Base-by-base conservation (phyloP, 768 basidiomycete genomes). In the Mycena indigotica region DNA sequence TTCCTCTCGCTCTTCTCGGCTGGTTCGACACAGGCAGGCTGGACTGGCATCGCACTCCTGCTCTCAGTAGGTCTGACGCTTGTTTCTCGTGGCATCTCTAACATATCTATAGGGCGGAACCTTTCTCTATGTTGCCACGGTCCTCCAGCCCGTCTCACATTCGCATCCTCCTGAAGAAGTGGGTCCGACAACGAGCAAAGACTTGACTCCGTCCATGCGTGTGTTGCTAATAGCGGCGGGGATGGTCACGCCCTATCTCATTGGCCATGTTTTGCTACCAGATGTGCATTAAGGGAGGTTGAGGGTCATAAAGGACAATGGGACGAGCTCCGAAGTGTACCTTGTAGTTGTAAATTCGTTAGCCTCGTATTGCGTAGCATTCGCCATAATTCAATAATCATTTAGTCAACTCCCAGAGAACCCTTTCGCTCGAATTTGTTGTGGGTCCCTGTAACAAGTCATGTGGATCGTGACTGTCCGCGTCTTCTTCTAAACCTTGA, bases 101-200 rank as follows among this genome's bases (percentile, higher is more conserved):
- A 25, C 35, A 53, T 28, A 56, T 24, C 50, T 41, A 41, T 53
- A 95, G 92, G 95, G 92, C 44, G 95, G 95, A 8, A 94, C 93
- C 3, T 97, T 97, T 74, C 78, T 98, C 35, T 97, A 96, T 67
- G 95, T 98, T 8, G 93, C 95, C 1, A 94, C 94, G 1, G 88
- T 93, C 38, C 77, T 94, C n/a, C 91, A 93, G 66, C 84, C 89
- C 2, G 80, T 88, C 28, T 86, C 88, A 28, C 76, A 80, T 17
- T 48, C 46, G 46, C 77, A 79, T 52, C 68, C 70, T 4, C 24
- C 46, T 15, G 60, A 57, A 15, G 62, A 57, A 25, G 61, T 56
- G 10, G 56, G 70, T 53, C n/a, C n/a, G n/a, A 26, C 72, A 67
- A 35, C 74, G 62, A 60, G 75, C 8, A 75, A 76, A 23, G 81